phyloP scores from a whole-genome alignment of 2,329 filamentous ascomycete genomes.

The Fusarium proliferatum region DNA sequence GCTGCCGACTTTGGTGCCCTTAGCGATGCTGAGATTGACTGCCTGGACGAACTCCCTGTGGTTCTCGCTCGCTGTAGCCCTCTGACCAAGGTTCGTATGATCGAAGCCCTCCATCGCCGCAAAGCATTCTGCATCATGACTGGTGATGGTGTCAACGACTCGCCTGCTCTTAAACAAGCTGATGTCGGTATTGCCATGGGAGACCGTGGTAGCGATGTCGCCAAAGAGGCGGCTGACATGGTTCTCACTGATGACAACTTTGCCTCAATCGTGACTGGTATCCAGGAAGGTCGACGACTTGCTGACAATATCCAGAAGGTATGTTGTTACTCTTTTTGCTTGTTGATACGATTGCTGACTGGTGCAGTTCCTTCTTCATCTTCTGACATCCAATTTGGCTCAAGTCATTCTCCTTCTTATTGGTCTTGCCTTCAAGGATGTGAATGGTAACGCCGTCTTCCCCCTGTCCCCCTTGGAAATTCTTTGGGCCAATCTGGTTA shows the following conservation, averaged over 20 bases:
- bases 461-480: slow-evolving; percentile 79
- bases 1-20: slow-evolving; percentile 72
- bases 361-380: slow-evolving; percentile 68
- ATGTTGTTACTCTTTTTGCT: neutral
- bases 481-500: slow-evolving; percentile 81
- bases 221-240: slow-evolving; percentile 87
- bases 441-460: slow-evolving; percentile 69
- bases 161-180: slow-evolving; percentile 76
- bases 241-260: slow-evolving; percentile 91
- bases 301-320: slow-evolving; percentile 83
- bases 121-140: slow-evolving; percentile 79
- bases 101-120: slow-evolving; percentile 77
- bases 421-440: slow-evolving; percentile 75
- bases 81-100: slow-evolving; percentile 79
- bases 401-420: slow-evolving; percentile 77
- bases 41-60: slow-evolving; percentile 68
- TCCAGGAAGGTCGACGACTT: slow-evolving; percentile 75
- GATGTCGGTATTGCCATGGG: slow-evolving; percentile 84
- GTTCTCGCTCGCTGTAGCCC: slow-evolving; percentile 78
- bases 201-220: slow-evolving; percentile 75
- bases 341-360: slow-evolving; percentile 24
- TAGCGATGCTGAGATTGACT: slow-evolving; percentile 71
- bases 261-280: slow-evolving; percentile 79
- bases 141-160: slow-evolving; percentile 80
- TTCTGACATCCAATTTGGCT: slow-evolving; percentile 76